Percentiles rank a stretch among this genome's conserved stretches.
These are phyloP conservation scores for Primulina tabacum DNA, from an alignment of 257 asterid species.

Conservation along the genomic window DNA sequence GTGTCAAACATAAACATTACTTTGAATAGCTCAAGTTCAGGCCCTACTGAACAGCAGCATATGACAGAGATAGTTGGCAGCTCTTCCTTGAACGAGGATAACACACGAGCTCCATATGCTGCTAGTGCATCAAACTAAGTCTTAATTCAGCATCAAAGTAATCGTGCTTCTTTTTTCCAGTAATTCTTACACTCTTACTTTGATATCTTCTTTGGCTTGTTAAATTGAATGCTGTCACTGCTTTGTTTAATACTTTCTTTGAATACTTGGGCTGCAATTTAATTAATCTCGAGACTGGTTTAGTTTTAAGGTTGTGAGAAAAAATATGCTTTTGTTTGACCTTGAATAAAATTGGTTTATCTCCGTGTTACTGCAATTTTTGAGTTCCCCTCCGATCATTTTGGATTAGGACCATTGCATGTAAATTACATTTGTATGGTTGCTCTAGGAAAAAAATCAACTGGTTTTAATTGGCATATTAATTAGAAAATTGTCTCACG, in stretches of 20 bases:
- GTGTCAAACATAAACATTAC: slow-evolving; percentile 31
- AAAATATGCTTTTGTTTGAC: background rate
- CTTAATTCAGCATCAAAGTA: slow-evolving; percentile 14
- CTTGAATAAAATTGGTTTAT: background rate
- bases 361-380: background rate
- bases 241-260: background rate
- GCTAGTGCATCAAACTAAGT: slow-evolving; percentile 37
- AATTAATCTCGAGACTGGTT: background rate
- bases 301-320: slow-evolving; percentile 1
- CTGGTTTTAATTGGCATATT: background rate
- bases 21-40: slow-evolving; percentile 31
- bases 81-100: slow-evolving; percentile 31
- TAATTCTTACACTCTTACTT: background rate
- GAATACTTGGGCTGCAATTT: background rate
- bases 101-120: slow-evolving; percentile 37
- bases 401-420: background rate
- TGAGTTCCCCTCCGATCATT: background rate
- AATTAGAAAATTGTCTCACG: background rate
- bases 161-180: slow-evolving; percentile 11
- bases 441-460: background rate
- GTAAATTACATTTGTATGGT: background rate
- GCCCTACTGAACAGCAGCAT: slow-evolving; percentile 27
- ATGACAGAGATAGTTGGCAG: slow-evolving; percentile 26
- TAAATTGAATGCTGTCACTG: background rate
- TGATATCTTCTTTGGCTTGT: background rate